Evolutionary conservation across 805 yeast genomes (phyloP).

Genomic region (Candida argentea): DNA sequence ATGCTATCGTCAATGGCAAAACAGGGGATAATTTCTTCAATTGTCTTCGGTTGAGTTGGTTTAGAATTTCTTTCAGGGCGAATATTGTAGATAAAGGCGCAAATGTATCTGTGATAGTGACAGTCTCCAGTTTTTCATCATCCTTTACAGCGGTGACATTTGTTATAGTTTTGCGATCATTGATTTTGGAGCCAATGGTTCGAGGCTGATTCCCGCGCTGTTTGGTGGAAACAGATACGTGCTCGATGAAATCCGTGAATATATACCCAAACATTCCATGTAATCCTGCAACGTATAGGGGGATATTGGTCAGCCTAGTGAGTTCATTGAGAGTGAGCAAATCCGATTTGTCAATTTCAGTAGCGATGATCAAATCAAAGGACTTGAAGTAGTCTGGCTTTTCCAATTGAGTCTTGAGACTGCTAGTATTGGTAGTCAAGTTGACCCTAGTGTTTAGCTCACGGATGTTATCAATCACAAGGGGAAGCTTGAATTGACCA

Average conservation of each 20-base stretch:
- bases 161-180: slow-evolving; percentile 29
- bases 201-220: slow-evolving; percentile 35
- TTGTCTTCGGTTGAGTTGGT: slow-evolving; percentile 33
- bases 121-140: slow-evolving; percentile 33
- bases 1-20: slow-evolving; percentile 49
- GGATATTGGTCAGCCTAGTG: slow-evolving; percentile 47
- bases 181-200: slow-evolving; percentile 39
- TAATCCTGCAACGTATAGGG: slow-evolving; percentile 57
- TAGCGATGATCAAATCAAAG: slow-evolving; percentile 67
- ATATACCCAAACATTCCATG: slow-evolving; percentile 81
- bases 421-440: slow-evolving; percentile 32
- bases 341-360: slow-evolving; percentile 43
- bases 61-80: slow-evolving; percentile 24
- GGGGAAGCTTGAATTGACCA: slow-evolving; percentile 47
- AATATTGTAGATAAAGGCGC: slow-evolving; percentile 26
- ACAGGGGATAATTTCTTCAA: slow-evolving; percentile 44
- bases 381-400: slow-evolving; percentile 31
- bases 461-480: slow-evolving; percentile 45
- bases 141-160: slow-evolving; percentile 15
- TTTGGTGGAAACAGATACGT: slow-evolving; percentile 44
- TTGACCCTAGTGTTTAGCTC: slow-evolving; percentile 77
- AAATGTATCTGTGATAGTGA: slow-evolving; percentile 29
- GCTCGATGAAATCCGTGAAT: slow-evolving; percentile 66
- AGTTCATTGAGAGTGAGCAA: slow-evolving; percentile 40
- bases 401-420: slow-evolving; percentile 10